phyloP scores from a whole-genome alignment of 176 grass and related monocot species.

The Leersia perrieri region DNA sequence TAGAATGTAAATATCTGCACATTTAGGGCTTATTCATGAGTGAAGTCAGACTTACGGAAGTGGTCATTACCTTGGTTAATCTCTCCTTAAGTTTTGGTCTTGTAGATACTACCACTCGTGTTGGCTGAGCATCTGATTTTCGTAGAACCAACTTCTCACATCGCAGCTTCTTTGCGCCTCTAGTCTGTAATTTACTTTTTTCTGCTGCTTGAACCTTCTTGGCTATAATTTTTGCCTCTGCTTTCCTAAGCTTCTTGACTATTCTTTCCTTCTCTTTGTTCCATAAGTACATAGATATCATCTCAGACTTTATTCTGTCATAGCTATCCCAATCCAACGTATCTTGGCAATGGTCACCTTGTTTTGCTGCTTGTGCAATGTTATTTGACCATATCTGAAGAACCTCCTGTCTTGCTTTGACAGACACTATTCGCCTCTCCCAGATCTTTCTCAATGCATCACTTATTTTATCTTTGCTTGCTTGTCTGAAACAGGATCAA shows the following conservation, averaged over 20 bases:
- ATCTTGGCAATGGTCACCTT: constrained; percentile 46
- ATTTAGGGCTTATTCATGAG: background rate
- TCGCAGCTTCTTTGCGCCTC: constrained; percentile 21
- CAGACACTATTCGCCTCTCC: constrained; percentile 50
- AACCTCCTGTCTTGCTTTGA: constrained; percentile 40
- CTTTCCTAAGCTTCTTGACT: constrained; percentile 38
- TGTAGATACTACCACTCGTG: constrained; percentile 26
- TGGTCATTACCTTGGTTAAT: constrained; percentile 67
- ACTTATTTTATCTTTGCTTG: constrained; percentile 68
- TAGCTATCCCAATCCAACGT: constrained; percentile 78
- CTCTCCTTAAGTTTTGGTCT: constrained; percentile 67
- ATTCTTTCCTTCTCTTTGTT: constrained; percentile 38
- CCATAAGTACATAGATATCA: constrained; percentile 39
- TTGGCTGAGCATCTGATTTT: constrained; percentile 10
- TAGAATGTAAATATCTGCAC: background rate
- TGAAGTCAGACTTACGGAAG: background rate
- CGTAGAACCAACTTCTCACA: constrained; percentile 22
- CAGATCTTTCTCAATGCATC: constrained; percentile 53
- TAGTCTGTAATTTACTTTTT: constrained; percentile 23
- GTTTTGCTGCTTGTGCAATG: constrained; percentile 67
- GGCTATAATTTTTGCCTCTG: constrained; percentile 25
- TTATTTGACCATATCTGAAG: constrained; percentile 52
- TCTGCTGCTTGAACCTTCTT: constrained; percentile 22
- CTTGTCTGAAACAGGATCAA: constrained; percentile 46
- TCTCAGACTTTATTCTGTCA: constrained; percentile 52